These are phyloP conservation scores for Trifolium pratense DNA, from an alignment of 306 rosid genomes.

Conservation along the genomic window DNA sequence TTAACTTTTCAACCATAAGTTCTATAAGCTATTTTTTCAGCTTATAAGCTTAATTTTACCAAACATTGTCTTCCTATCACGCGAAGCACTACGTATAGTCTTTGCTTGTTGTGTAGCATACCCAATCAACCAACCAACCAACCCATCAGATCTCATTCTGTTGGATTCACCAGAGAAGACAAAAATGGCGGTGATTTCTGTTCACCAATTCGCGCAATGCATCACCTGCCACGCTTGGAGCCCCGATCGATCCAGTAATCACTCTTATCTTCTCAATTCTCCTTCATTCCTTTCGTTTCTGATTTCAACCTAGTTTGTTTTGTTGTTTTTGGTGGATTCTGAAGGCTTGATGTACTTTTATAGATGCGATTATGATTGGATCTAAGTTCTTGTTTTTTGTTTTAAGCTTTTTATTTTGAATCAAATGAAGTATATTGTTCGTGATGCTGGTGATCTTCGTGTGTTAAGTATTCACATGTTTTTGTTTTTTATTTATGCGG, in stretches of 20 bases:
- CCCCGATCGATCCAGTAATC: slow-evolving; percentile 78
- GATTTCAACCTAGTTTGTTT: slow-evolving; percentile 3
- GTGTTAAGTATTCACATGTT: neutral
- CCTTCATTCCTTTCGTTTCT: neutral
- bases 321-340: slow-evolving; percentile 1
- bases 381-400: slow-evolving; percentile 4
- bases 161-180: slow-evolving; percentile 2
- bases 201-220: slow-evolving; percentile 78
- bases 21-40: no score
- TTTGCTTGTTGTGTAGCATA: neutral
- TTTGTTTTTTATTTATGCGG: neutral
- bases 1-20: no score
- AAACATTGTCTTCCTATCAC: no score
- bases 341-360: neutral
- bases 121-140: neutral
- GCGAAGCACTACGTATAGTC: neutral
- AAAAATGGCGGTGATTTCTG: slow-evolving; percentile 72
- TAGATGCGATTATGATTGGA: slow-evolving; percentile 30
- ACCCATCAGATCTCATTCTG: slow-evolving; percentile 38
- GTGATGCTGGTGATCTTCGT: no score
- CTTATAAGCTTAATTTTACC: no score
- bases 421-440: neutral
- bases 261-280: neutral
- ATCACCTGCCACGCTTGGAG: slow-evolving; percentile 97
- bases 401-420: neutral